Conservation (phyloP, 2,329 filamentous ascomycete species). For the Scedosporium dehoogii region DNA sequence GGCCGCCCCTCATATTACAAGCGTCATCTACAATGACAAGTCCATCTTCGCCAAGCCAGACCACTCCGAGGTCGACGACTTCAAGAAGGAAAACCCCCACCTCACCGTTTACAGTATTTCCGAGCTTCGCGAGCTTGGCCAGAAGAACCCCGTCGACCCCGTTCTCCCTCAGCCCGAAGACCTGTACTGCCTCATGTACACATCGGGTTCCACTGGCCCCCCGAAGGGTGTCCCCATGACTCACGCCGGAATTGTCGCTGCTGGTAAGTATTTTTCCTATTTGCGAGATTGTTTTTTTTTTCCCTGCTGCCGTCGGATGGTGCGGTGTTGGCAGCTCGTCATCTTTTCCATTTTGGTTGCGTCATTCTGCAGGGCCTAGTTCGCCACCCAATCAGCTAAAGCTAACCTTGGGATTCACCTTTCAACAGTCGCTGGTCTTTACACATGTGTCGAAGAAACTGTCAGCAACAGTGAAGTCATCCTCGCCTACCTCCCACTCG, state of each 20-base stretch:
- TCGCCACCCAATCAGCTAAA: neutral
- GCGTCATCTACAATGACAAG: constrained; percentile 53
- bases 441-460: constrained; percentile 65
- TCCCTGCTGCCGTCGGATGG: neutral
- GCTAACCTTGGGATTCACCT: constrained; percentile 12
- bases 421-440: constrained; percentile 61
- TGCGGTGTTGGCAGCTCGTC: neutral
- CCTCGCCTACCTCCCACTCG: constrained; percentile 84
- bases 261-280: constrained; percentile 24
- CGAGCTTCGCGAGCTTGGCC: constrained; percentile 45
- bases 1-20: constrained; percentile 44
- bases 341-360: neutral
- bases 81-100: constrained; percentile 45
- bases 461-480: constrained; percentile 70
- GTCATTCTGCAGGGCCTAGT: neutral
- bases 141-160: constrained; percentile 61
- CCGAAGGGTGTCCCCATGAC: constrained; percentile 83
- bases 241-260: constrained; percentile 71
- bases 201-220: constrained; percentile 78
- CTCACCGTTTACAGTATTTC: constrained; percentile 44
- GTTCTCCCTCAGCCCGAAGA: constrained; percentile 65
- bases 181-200: constrained; percentile 77
- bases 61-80: constrained; percentile 39
- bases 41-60: constrained; percentile 35
- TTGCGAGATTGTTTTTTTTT: neutral